These are phyloP conservation scores for Microbotryomycetes sp. DNA, from an alignment of 1,284 basidiomycete genomes.

Conservation along the genomic window DNA sequence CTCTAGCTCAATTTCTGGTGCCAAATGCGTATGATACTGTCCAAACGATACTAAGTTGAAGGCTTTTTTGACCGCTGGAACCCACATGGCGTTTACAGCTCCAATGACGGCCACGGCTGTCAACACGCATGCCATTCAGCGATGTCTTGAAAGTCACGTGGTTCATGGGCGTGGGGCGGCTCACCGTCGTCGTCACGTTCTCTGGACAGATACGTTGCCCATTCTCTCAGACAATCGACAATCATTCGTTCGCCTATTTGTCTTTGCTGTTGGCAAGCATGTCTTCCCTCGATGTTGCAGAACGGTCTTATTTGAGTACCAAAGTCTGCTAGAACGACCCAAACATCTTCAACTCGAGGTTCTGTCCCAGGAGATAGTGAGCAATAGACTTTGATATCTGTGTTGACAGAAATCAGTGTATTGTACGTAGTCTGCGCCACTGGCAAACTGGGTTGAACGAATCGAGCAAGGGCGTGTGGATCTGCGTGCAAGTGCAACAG, in stretches of 20 bases:
- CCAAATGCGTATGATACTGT: not conserved
- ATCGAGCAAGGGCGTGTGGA: not conserved
- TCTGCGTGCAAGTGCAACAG: not conserved
- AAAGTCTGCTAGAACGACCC: not conserved
- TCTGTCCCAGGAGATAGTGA: not conserved
- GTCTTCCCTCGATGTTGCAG: not conserved
- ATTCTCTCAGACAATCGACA: not conserved
- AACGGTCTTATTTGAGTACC: not conserved
- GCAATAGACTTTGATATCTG: not conserved
- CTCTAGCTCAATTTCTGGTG: not conserved
- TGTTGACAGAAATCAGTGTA: not conserved
- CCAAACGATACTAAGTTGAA: not conserved
- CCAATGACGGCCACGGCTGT: not conserved
- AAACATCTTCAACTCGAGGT: not conserved
- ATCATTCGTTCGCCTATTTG: not conserved
- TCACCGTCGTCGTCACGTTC: not conserved
- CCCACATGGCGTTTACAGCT: not conserved
- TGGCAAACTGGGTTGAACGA: not conserved
- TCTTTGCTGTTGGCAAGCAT: not conserved
- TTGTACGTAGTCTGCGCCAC: not conserved
- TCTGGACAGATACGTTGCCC: not conserved
- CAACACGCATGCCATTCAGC: too few relatives aligned
- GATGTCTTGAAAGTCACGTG: too few relatives aligned
- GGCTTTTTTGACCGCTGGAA: not conserved
- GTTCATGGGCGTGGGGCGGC: not conserved